phyloP scores from a whole-genome alignment of 805 yeast species.

The Candida stauntonica region DNA sequence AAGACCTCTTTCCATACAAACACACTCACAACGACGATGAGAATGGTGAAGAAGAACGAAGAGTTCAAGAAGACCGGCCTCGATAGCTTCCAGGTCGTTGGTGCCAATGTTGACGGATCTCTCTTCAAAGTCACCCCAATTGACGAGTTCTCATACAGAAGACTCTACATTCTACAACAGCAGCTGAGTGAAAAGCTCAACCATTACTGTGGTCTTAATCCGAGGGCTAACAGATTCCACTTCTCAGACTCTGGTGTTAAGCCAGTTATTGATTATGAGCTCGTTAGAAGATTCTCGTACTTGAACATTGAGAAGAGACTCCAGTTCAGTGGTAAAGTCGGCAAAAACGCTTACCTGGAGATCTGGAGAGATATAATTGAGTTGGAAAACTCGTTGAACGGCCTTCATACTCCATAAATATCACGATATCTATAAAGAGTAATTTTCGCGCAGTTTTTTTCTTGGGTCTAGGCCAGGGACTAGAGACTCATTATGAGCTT shows the following conservation, averaged over 20 bases:
- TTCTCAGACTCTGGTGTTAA: conserved; percentile 40
- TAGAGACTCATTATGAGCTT: not conserved
- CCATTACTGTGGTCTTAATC: conserved; percentile 77
- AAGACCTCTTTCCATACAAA: conserved; percentile 70
- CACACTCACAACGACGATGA: conserved; percentile 52
- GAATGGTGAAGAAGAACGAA: conserved; percentile 35
- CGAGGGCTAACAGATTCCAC: conserved; percentile 41
- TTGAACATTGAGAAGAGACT: conserved; percentile 55
- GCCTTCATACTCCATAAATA: conserved; percentile 10
- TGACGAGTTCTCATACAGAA: conserved; percentile 68
- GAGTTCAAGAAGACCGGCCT: conserved; percentile 29
- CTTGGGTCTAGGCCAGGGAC: not conserved
- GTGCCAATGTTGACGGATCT: conserved; percentile 77
- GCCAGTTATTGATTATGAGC: conserved; percentile 61
- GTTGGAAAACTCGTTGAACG: conserved; percentile 40
- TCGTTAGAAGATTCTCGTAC: conserved; percentile 48
- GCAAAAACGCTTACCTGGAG: conserved; percentile 53
- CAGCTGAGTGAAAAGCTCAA: conserved; percentile 75
- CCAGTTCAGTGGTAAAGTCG: conserved; percentile 51
- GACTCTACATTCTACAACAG: conserved; percentile 82
- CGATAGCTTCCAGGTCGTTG: conserved; percentile 53
- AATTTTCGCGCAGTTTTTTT: not conserved
- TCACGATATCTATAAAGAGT: not conserved
- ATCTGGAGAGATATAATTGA: conserved; percentile 66
- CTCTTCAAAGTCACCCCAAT: conserved; percentile 70